These are phyloP conservation scores for Areca catechu DNA, from an alignment of 176 grass and related monocot species.

Conservation along the genomic window DNA sequence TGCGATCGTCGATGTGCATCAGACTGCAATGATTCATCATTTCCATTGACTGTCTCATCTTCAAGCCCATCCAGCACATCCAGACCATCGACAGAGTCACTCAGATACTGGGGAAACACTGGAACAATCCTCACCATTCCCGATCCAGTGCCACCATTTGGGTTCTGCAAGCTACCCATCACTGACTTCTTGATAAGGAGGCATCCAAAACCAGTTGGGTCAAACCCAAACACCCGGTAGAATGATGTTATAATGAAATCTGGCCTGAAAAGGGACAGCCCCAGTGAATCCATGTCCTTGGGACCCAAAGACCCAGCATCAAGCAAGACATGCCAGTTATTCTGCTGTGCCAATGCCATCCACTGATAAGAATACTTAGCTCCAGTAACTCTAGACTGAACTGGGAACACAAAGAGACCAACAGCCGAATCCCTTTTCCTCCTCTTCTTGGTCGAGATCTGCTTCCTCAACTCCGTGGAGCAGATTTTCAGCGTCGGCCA, in stretches of 20 bases:
- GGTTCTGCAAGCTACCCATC: constrained; percentile 72
- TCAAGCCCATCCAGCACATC: constrained; percentile 70
- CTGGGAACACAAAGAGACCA: constrained; percentile 90
- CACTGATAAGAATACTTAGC: constrained; percentile 97
- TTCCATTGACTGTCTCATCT: constrained; percentile 57
- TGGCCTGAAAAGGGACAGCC: constrained; percentile 79
- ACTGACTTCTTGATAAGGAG: constrained; percentile 96
- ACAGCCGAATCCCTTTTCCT: constrained; percentile 75
- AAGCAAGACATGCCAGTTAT: constrained; percentile 93
- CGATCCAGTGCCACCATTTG: constrained; percentile 48
- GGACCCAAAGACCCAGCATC: constrained; percentile 93
- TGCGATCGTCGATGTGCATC: constrained; percentile 54
- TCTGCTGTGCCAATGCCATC: constrained; percentile 99
- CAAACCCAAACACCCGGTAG: constrained; percentile 85
- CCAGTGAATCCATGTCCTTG: constrained; percentile 97
- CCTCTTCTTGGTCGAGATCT: constrained; percentile 71
- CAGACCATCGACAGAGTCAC: constrained; percentile 70
- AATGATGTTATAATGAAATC: constrained; percentile 99
- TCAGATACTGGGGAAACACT: constrained; percentile 80
- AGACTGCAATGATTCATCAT: constrained; percentile 34
- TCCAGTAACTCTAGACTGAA: constrained; percentile 92
- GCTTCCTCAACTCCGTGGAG: constrained; percentile 79
- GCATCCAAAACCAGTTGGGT: constrained; percentile 91
- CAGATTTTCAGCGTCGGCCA: constrained; percentile 81
- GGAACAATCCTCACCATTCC: constrained; percentile 91